These are phyloP conservation scores for Fusarium setosum DNA, from an alignment of 2,329 filamentous ascomycete species.

Conservation along the genomic window DNA sequence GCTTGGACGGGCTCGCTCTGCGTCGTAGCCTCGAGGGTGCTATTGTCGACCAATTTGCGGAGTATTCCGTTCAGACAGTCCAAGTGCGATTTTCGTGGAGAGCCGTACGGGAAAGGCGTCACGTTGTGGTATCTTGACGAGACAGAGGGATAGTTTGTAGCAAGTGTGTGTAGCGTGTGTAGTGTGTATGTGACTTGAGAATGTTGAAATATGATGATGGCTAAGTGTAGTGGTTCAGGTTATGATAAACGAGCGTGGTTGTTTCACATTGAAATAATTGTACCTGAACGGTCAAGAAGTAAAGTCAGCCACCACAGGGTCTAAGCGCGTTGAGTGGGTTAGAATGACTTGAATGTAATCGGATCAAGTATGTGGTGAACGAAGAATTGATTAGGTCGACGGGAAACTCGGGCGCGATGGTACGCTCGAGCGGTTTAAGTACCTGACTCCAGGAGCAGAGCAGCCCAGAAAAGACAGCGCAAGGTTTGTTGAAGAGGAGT, in stretches of 20 bases:
- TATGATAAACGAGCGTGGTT: slow-evolving; percentile 17
- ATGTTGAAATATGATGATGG: not conserved
- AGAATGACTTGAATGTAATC: not conserved
- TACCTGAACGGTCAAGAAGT: not conserved
- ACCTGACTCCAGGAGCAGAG: not conserved
- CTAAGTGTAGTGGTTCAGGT: not conserved
- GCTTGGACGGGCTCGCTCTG: slow-evolving; percentile 10
- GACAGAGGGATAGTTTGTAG: not conserved
- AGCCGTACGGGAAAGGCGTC: not conserved
- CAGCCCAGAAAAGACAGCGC: not conserved
- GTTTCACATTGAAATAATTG: slow-evolving; percentile 26
- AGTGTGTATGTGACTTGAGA: not conserved
- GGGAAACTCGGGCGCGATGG: not conserved
- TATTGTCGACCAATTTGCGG: slow-evolving; percentile 9
- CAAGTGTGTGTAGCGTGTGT: too few species aligned
- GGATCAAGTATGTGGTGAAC: not conserved
- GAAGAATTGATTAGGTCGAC: not conserved
- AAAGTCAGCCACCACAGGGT: not conserved
- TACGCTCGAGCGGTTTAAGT: not conserved
- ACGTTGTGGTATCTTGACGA: not conserved
- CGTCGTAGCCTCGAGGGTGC: slow-evolving; percentile 20
- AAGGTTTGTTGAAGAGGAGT: not conserved
- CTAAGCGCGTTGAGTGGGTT: slow-evolving; percentile 6
- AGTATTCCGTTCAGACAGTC: not conserved
- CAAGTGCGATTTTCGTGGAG: not conserved